Percentiles rank a stretch among this genome's conserved stretches.
Evolutionary conservation across 176 grass and related monocot species (phyloP).

Genomic region (Bolboschoenus planiculmis): DNA sequence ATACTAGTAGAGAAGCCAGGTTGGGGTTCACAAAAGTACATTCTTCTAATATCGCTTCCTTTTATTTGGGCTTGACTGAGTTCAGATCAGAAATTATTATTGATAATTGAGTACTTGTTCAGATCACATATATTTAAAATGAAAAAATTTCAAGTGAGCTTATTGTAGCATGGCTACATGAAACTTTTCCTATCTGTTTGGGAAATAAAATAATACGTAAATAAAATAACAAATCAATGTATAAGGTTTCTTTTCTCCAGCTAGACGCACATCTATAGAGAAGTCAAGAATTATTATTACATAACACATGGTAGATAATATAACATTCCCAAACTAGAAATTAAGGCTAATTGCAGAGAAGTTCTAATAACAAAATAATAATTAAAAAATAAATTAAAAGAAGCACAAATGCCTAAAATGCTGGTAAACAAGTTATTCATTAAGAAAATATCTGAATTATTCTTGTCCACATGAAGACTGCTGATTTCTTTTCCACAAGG

Average conservation of each 20-base stretch:
- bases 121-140: background rate
- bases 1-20: too few relatives aligned
- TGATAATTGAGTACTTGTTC: background rate
- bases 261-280: too few relatives aligned
- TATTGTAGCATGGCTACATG: background rate
- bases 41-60: too few relatives aligned
- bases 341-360: background rate
- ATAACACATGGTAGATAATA: background rate
- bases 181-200: background rate
- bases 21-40: too few relatives aligned
- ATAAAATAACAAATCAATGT: background rate
- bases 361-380: background rate
- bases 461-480: background rate
- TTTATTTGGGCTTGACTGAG: too few relatives aligned
- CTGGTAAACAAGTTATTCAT: background rate
- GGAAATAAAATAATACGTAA: background rate
- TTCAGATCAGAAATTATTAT: background rate
- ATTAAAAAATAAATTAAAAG: background rate
- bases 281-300: too few relatives aligned
- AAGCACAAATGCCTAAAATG: background rate
- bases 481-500: background rate
- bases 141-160: background rate
- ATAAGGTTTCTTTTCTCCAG: background rate
- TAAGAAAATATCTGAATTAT: background rate
- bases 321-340: background rate